A percentile compares a stretch with the other conserved stretches of the same genome.
phyloP scores from a whole-genome alignment of 2,329 filamentous ascomycete species.

The Cercospora canescens region DNA sequence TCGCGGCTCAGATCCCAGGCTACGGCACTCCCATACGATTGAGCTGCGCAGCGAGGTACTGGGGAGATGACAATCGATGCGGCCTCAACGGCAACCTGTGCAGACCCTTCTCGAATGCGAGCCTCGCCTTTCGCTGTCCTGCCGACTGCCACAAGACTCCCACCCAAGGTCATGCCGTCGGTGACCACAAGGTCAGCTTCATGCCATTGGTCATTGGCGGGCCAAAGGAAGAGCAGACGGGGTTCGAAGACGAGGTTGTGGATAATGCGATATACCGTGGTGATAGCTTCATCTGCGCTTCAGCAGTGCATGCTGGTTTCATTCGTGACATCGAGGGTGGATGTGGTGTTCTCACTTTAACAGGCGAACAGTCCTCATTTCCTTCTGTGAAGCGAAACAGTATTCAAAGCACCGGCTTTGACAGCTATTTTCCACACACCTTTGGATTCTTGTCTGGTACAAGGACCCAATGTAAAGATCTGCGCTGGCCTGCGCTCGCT shows the following conservation, averaged over 20 bases:
- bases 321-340: constrained; percentile 71
- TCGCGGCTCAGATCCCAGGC: constrained; percentile 61
- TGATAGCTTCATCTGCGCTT: constrained; percentile 83
- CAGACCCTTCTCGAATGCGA: constrained; percentile 69
- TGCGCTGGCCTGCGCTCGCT: constrained; percentile 79
- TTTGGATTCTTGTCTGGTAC: constrained; percentile 73
- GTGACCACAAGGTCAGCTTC: constrained; percentile 62
- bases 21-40: constrained; percentile 68
- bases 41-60: constrained; percentile 68
- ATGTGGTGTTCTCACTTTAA: constrained; percentile 75
- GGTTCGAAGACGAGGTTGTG: constrained; percentile 40
- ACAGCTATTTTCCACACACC: constrained; percentile 85
- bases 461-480: constrained; percentile 68
- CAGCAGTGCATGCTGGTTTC: constrained; percentile 81
- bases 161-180: constrained; percentile 73
- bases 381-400: constrained; percentile 66
- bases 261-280: constrained; percentile 71
- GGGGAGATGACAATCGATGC: constrained; percentile 69
- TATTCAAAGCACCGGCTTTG: constrained; percentile 75
- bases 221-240: constrained; percentile 38
- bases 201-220: constrained; percentile 57
- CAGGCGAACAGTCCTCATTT: constrained; percentile 68
- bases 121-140: constrained; percentile 73
- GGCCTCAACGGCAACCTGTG: constrained; percentile 74
- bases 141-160: constrained; percentile 68